phyloP scores from a whole-genome alignment of 352 stramenopile genomes.

The Thalassiosira mediterranea region DNA sequence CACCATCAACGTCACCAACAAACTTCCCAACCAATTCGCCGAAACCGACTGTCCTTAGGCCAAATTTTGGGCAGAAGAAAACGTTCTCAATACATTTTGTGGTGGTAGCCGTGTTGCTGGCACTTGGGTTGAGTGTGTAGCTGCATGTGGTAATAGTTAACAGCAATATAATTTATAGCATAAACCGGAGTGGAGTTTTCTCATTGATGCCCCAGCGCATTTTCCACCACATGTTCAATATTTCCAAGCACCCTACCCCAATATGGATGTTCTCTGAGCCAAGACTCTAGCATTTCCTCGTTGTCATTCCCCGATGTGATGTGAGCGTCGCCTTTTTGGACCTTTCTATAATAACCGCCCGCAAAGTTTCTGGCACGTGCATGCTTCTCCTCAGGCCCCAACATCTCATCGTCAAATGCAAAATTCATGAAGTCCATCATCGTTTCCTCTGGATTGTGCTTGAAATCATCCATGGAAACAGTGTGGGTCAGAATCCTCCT shows the following conservation, averaged over 20 bases:
- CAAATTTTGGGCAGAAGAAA: not conserved
- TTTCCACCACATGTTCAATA: conserved; percentile 33
- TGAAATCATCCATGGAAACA: conserved; percentile 37
- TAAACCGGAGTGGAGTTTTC: too few relatives aligned
- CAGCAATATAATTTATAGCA: too few relatives aligned
- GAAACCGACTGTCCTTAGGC: conserved; percentile 2
- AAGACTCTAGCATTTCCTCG: conserved; percentile 15
- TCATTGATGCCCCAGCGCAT: too few relatives aligned
- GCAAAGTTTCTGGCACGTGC: conserved; percentile 31
- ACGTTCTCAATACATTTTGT: not conserved
- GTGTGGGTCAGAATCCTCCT: conserved; percentile 37
- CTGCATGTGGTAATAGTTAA: too few relatives aligned
- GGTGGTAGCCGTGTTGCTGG: too few relatives aligned
- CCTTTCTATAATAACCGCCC: conserved; percentile 11
- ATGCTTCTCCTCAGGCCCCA: conserved; percentile 18
- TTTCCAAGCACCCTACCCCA: conserved; percentile 43
- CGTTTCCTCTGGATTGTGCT: not conserved
- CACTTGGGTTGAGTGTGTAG: too few relatives aligned
- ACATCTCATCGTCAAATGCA: not conserved
- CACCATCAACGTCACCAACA: conserved; percentile 31
- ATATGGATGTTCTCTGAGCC: conserved; percentile 24
- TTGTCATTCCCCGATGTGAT: conserved; percentile 12
- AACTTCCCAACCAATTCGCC: conserved; percentile 32
- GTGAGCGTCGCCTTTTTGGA: conserved; percentile 11
- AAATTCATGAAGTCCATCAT: conserved; percentile 32